Conservation (phyloP, 208 protist species). For the Naegleria gruberi region DNA sequence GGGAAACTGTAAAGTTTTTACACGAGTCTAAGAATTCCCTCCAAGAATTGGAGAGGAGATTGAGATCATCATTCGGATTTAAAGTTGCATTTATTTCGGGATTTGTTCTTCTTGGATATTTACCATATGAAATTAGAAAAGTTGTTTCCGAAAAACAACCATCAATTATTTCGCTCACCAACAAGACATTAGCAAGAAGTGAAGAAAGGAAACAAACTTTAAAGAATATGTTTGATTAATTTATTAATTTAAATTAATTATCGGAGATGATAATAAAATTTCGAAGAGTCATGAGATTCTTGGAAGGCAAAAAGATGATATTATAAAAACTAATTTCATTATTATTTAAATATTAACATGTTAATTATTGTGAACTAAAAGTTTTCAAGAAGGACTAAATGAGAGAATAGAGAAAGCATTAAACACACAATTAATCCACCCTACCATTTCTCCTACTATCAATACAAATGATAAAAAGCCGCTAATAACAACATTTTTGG, state of each 20-base stretch:
- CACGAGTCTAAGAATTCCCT: not conserved
- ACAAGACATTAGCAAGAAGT: not conserved
- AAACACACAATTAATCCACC: no score
- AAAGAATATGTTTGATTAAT: not conserved
- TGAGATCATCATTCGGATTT: not conserved
- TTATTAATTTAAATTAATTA: no score
- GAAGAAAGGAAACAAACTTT: not conserved
- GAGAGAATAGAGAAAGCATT: no score
- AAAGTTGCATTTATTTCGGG: not conserved
- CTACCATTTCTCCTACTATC: no score
- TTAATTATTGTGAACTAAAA: no score
- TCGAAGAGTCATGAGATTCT: no score
- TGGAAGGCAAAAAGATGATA: no score
- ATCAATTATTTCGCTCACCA: not conserved
- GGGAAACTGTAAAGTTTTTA: not conserved
- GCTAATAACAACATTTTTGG: not conserved
- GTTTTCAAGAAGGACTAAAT: no score
- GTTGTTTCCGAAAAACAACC: not conserved
- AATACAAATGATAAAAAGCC: not conserved
- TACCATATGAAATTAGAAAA: not conserved
- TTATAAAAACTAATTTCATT: no score
- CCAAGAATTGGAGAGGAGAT: not conserved
- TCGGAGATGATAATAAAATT: no score
- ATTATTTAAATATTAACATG: no score
- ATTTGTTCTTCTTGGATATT: not conserved